Evolutionary conservation across 208 protist species (phyloP).

Genomic region (Leishmania mexicana): DNA sequence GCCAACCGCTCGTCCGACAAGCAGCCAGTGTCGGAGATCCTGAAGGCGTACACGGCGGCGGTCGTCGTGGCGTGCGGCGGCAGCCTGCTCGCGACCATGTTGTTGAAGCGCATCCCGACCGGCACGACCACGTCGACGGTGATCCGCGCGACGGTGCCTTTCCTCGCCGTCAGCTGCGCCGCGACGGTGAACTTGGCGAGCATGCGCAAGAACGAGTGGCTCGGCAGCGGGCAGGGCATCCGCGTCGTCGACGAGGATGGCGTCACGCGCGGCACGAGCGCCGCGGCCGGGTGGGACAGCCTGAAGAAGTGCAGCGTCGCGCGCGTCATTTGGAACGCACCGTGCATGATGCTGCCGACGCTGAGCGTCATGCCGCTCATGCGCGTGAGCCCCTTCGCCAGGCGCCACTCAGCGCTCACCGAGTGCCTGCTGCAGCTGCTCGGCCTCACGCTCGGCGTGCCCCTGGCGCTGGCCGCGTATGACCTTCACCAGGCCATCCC

Average conservation of each 20-base stretch:
- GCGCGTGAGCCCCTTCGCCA: conserved; percentile 32
- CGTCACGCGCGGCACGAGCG: conserved; percentile 65
- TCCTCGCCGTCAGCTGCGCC: conserved; percentile 76
- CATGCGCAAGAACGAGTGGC: conserved; percentile 92
- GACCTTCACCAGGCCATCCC: conserved; percentile 61
- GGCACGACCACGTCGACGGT: conserved; percentile 58
- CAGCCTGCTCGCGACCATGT: conserved; percentile 61
- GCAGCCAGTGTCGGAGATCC: conserved; percentile 75
- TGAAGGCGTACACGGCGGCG: conserved; percentile 80
- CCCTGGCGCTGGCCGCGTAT: conserved; percentile 72
- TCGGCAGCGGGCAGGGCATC: conserved; percentile 73
- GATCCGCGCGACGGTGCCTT: conserved; percentile 86
- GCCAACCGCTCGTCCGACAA: conserved; percentile 93
- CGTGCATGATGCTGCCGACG: conserved; percentile 88
- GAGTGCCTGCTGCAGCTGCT: conserved; percentile 72
- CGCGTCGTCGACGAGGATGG: conserved; percentile 88
- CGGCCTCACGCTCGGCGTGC: conserved; percentile 69
- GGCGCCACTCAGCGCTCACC: conserved; percentile 35
- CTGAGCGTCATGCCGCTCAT: conserved; percentile 77
- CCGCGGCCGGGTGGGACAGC: conserved; percentile 75
- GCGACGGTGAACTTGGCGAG: conserved; percentile 88
- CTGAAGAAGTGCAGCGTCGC: conserved; percentile 80
- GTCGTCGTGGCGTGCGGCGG: conserved; percentile 72
- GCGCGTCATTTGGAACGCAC: conserved; percentile 81
- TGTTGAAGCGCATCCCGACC: conserved; percentile 59